phyloP scores from a whole-genome alignment of 2,329 filamentous ascomycete genomes.

The Phaeosphaeria sp. region DNA sequence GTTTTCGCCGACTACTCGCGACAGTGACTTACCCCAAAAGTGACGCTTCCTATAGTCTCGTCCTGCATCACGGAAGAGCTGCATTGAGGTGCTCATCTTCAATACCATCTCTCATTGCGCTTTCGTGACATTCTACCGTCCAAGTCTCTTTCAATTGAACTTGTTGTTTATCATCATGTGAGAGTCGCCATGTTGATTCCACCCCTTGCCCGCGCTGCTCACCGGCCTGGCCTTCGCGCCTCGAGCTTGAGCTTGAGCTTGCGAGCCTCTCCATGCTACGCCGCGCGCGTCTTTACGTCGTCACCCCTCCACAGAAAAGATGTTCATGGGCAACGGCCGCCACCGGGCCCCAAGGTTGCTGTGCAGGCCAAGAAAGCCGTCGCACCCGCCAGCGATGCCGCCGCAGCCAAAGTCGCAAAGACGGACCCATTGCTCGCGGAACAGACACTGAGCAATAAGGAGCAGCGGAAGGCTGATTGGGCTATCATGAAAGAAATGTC shows the following conservation, averaged over 20 bases:
- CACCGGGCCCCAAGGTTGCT: slow-evolving; percentile 31
- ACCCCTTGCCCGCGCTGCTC: slow-evolving; percentile 43
- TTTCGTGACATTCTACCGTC: neutral
- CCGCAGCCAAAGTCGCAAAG: slow-evolving; percentile 31
- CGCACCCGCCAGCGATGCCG: slow-evolving; percentile 24
- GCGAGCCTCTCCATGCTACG: slow-evolving; percentile 21
- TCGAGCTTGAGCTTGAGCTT: slow-evolving; percentile 24
- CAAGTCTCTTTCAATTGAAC: neutral
- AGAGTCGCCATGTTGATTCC: slow-evolving; percentile 42
- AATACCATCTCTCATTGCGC: neutral
- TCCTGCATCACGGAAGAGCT: slow-evolving; percentile 12
- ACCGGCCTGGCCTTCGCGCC: slow-evolving; percentile 33
- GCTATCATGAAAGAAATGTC: slow-evolving; percentile 99
- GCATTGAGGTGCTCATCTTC: slow-evolving; percentile 2
- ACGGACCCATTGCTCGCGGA: slow-evolving; percentile 62
- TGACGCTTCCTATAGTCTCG: no score
- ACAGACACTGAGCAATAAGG: slow-evolving; percentile 72
- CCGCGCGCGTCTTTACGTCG: slow-evolving; percentile 52
- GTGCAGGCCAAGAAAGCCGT: slow-evolving; percentile 23
- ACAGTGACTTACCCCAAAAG: no score
- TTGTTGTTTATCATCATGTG: slow-evolving; percentile 24
- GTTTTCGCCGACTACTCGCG: no score
- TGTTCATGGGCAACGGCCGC: slow-evolving; percentile 43
- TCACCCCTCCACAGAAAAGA: slow-evolving; percentile 53
- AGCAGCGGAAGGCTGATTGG: slow-evolving; percentile 97